Evolutionary conservation across 164 flowering plant genomes (phyloP), one percentile per base, ranked within the genome.

Genomic region (Aristolochia contorta): DNA sequence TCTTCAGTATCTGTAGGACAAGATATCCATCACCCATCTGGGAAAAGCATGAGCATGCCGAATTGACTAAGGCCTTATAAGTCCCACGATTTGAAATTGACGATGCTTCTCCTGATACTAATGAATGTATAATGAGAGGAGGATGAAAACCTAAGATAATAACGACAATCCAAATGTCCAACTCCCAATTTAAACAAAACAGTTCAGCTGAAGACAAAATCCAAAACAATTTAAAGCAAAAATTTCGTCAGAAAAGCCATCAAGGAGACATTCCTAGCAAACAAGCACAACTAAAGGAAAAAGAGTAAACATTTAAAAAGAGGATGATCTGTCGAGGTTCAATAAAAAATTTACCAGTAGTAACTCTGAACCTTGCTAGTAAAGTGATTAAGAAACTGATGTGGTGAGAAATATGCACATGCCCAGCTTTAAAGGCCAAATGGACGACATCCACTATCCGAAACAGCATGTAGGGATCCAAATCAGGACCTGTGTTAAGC

Each of bases 391-490:
- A 69, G 75, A 89, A 85, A 71, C 96, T 87, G 61, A 83, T 68
- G 55, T 80, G 72, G 47, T 89, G 89, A 18, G 77, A 76, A 59
- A 80, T 77, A 64, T 67, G 69, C 63, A 89, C 70, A 72, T 71
- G 85, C 54, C 96, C 96, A 71, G 82, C 82, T 74, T 68, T 75
- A 69, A 72, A 89, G 18, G 93, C 71, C 54, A 88, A 81, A 23
- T 89, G 80, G 41, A 92, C 69, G 70, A 89, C 81, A 64, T 86
- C 95, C 45, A 89, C 64, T 54, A 84, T 77, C 16, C 91, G 85
- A 54, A 78, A 72, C 55, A 92, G 45, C 15, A 82, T n/a, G 65
- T 8, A 24, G 16, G 84, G 76, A 21, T 89, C 90, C 80, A 92
- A 63, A 58, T 72, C 72, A 21, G 72, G 66, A 72, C 84, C 98